phyloP scores from a whole-genome alignment of 2,329 filamentous ascomycete genomes.

The Dactylellina drechsleri region DNA sequence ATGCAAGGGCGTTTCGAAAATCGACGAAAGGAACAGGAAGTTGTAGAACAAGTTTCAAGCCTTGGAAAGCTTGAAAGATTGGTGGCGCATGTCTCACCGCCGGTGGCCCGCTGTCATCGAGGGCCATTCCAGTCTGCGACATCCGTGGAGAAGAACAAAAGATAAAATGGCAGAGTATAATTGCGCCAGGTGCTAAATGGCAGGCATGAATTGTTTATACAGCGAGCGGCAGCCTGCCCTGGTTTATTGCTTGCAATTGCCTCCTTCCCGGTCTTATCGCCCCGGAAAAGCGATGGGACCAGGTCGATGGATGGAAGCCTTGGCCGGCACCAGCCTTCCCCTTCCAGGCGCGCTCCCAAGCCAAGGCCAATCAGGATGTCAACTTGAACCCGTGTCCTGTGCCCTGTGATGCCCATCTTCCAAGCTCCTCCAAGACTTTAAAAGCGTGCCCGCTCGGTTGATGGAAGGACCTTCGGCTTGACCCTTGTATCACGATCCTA shows the following conservation, averaged over 20 bases:
- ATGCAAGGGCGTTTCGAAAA: not conserved
- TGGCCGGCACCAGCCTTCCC: conserved; percentile 35
- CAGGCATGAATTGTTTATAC: too few species aligned
- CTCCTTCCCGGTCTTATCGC: too few species aligned
- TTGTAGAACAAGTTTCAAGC: conserved; percentile 2
- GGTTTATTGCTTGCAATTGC: too few species aligned
- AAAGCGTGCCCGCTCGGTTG: conserved; percentile 46
- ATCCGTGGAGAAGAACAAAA: not conserved
- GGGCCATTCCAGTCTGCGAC: not conserved
- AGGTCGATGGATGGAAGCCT: conserved; percentile 20
- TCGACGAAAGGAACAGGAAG: conserved; percentile 25
- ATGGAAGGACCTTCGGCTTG: conserved; percentile 27
- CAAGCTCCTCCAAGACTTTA: not conserved
- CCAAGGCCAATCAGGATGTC: conserved; percentile 35
- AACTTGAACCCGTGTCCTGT: conserved; percentile 28
- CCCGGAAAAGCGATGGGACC: not conserved
- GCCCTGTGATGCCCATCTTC: conserved; percentile 37
- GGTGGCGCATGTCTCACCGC: conserved; percentile 20
- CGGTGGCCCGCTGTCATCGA: too few species aligned
- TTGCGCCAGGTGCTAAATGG: too few species aligned
- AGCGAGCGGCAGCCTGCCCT: too few species aligned
- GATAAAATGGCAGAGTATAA: not conserved
- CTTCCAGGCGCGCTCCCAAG: conserved; percentile 7
- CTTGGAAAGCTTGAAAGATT: conserved; percentile 16
- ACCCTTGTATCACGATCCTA: conserved; percentile 13